Percentiles rank a stretch among this genome's conserved stretches.
These are phyloP conservation scores for Draba incana DNA, from an alignment of 345 rosid genomes.

Conservation along the genomic window DNA sequence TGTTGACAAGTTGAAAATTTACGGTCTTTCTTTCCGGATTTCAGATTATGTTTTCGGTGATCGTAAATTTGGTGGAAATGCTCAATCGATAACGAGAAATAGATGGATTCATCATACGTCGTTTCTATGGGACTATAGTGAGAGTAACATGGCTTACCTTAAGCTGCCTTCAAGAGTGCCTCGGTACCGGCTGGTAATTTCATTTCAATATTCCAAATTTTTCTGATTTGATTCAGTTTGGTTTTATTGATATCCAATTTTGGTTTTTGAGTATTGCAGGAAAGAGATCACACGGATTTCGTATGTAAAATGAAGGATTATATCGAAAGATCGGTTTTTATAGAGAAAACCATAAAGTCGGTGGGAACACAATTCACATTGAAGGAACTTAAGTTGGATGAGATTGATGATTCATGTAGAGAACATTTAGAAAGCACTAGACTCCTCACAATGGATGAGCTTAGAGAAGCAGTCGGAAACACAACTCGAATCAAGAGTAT, in stretches of 20 bases:
- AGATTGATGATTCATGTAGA: slow-evolving; percentile 9
- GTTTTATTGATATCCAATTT: neutral
- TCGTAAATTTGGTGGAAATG: slow-evolving; percentile 84
- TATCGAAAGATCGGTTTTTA: slow-evolving; percentile 60
- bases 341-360: slow-evolving; percentile 56
- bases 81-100: slow-evolving; percentile 75
- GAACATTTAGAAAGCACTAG: slow-evolving; percentile 30
- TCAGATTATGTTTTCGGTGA: slow-evolving; percentile 86
- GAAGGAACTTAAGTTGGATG: slow-evolving; percentile 26
- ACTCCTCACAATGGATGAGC: slow-evolving; percentile 30
- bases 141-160: slow-evolving; percentile 70
- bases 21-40: neutral
- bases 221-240: slow-evolving; percentile 19
- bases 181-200: slow-evolving; percentile 61
- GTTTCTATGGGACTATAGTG: slow-evolving; percentile 71
- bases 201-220: too few species aligned
- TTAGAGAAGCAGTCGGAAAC: slow-evolving; percentile 9
- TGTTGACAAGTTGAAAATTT: slow-evolving; percentile 21
- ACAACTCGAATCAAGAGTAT: slow-evolving; percentile 16
- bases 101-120: slow-evolving; percentile 91
- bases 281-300: slow-evolving; percentile 69
- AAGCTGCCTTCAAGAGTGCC: slow-evolving; percentile 68
- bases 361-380: slow-evolving; percentile 41
- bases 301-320: slow-evolving; percentile 67
- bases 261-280: slow-evolving; percentile 47